Evolutionary conservation across 2,329 filamentous ascomycete species (phyloP), one percentile per base, ranked within the genome.

Genomic region (Juglanconis sp.): DNA sequence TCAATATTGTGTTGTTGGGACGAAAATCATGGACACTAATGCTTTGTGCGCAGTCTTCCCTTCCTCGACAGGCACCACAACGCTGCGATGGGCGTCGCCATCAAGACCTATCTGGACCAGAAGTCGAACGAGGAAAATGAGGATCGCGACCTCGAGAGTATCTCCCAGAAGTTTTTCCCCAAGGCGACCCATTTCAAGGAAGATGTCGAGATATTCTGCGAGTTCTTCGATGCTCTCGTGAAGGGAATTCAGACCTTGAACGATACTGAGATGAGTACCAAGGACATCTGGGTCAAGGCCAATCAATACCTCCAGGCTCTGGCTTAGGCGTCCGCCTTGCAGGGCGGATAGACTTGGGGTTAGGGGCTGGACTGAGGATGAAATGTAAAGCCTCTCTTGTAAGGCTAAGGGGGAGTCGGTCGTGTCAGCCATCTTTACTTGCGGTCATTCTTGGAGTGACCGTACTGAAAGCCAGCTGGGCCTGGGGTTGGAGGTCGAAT

Each of bases 161-260:
- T 65, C 62, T 32, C 67, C 8, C 47, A 30, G 30, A 24, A n/a
- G 38, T 62, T 63, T 50, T 61, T 88, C n/a, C 86, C 86, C 1
- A 82, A 78, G 66, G 83, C 85, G 10, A 79, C 81, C 44, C 74
- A 84, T 50, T 80, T 87, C 63, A 72, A 73, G n/a, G 84, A 86
- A 51, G 86, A 89, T 69, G 74, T 89, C 31, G 78, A 81, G 9
- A 77, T 84, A 31, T 81, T 79, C 47, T 82, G 81, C 64, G 77
- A 77, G 38, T 86, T 88, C 68, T 82, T 88, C 65, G 77, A 80
- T 58, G 83, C 84, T 4, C 70, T 89, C 40, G 77, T 82, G 64
- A 77, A 76, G 24, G 86, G 85, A 47, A 73, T 88, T n/a, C 79
- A 83, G 71, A 79, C 77, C 9, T 70, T 88, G 8, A 77, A 76